Conservation (phyloP, 2,329 filamentous ascomycete species). For the Colletotrichum limetticola region DNA sequence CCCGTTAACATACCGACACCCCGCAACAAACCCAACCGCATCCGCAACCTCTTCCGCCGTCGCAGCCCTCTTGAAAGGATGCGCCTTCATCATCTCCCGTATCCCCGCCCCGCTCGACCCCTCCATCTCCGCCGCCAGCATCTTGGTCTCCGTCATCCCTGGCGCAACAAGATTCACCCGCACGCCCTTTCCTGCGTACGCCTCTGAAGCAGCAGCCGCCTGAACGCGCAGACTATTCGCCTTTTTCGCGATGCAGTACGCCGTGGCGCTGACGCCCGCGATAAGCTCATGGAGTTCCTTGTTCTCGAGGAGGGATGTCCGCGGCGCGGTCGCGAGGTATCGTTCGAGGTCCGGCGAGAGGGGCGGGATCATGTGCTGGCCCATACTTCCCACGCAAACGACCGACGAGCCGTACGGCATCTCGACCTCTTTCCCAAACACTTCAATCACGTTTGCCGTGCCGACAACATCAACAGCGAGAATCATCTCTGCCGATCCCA, state of each 20-base stretch:
- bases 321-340: conserved; percentile 9
- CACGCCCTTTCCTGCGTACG: not conserved
- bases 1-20: conserved; percentile 17
- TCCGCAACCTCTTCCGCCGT: conserved; percentile 18
- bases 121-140: conserved; percentile 17
- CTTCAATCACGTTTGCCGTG: conserved; percentile 10
- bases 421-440: not conserved
- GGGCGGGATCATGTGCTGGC: conserved; percentile 2
- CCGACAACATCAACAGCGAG: not conserved
- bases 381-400: conserved; percentile 12
- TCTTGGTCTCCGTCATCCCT: conserved; percentile 15
- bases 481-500: not conserved
- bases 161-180: conserved; percentile 17
- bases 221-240: not conserved
- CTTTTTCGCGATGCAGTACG: conserved; percentile 13
- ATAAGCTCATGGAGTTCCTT: not conserved
- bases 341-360: not conserved
- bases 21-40: conserved; percentile 5
- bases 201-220: conserved; percentile 1
- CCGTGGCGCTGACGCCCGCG: not conserved
- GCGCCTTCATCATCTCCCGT: not conserved
- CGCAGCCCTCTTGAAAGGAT: conserved; percentile 12
- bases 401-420: conserved; percentile 3
- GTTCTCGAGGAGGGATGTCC: not conserved
- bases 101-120: not conserved